phyloP scores from a whole-genome alignment of 495 filamentous ascomycete genomes.

The Podospora anserina region DNA sequence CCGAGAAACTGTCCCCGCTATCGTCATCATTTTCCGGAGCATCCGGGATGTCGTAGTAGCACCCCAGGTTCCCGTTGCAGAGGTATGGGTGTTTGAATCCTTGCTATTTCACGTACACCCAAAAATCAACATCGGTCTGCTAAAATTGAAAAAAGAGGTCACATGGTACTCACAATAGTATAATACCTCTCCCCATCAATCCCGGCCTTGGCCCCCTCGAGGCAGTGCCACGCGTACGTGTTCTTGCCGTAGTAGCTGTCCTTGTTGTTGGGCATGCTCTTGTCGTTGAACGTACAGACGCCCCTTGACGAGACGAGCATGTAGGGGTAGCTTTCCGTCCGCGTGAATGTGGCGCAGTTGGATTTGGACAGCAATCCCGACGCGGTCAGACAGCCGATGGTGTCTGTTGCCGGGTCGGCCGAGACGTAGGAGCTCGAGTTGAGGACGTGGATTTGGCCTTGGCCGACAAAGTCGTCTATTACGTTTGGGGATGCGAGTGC shows the following conservation, averaged over 20 bases:
- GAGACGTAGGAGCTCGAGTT: conserved; percentile 24
- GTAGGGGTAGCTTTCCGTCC: conserved; percentile 22
- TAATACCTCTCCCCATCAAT: conserved; percentile 26
- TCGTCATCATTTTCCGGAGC: conserved; percentile 9
- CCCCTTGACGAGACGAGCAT: conserved; percentile 29
- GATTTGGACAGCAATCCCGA: conserved; percentile 22
- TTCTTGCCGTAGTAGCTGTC: conserved; percentile 35
- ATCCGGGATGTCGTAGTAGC: conserved; percentile 33
- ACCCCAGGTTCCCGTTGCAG: conserved; percentile 35
- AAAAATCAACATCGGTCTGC: conserved; percentile 9
- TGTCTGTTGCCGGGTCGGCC: conserved; percentile 17
- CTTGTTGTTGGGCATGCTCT: conserved; percentile 29
- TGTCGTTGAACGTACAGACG: conserved; percentile 35
- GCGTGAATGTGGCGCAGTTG: conserved; percentile 36
- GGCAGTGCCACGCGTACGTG: conserved; percentile 31
- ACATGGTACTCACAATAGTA: conserved; percentile 27
- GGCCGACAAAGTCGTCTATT: conserved; percentile 25
- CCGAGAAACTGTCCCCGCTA: background rate
- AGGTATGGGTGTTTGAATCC: conserved; percentile 34
- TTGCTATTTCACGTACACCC: conserved; percentile 2
- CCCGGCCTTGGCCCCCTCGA: background rate
- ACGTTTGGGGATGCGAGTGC: background rate
- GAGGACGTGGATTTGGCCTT: conserved; percentile 31
- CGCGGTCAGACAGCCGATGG: conserved; percentile 36
- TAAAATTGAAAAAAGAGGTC: background rate